These are phyloP conservation scores for Heliosperma pusillum DNA, from an alignment of 148 eudicot genomes.

Conservation along the genomic window DNA sequence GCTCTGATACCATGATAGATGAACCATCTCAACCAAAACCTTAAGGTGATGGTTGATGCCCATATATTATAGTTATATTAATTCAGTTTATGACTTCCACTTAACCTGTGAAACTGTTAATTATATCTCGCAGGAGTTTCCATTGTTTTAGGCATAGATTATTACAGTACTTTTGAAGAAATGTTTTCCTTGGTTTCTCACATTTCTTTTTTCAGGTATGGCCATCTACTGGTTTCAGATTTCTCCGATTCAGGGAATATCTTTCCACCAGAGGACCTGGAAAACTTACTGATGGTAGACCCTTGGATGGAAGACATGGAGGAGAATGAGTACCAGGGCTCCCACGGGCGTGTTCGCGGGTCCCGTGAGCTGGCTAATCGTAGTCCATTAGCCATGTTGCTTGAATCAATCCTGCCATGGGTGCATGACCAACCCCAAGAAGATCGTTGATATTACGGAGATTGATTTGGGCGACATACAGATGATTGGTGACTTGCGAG, in stretches of 20 bases:
- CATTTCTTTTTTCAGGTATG: conserved; percentile 53
- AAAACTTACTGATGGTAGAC: conserved; percentile 68
- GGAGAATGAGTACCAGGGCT: conserved; percentile 45
- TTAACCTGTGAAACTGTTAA: neutral
- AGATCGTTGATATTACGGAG: conserved; percentile 26
- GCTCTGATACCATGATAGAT: no score
- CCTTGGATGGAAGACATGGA: conserved; percentile 49
- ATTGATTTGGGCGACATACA: conserved; percentile 13
- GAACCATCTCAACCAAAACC: no score
- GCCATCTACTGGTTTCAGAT: conserved; percentile 69
- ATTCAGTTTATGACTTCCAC: neutral
- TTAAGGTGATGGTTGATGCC: no score
- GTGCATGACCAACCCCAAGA: conserved; percentile 35
- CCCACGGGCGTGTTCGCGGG: conserved; percentile 39
- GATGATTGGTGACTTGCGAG: conserved; percentile 8
- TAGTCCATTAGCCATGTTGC: conserved; percentile 65
- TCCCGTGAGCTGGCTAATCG: conserved; percentile 68
- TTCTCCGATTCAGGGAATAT: conserved; percentile 84
- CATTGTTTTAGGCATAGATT: neutral
- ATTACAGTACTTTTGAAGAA: conserved; percentile 9
- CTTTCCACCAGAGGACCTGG: conserved; percentile 85
- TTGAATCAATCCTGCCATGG: conserved; percentile 89
- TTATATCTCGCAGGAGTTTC: no score
- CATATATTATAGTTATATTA: no score
- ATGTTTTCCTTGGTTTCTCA: neutral